Conservation (phyloP, 805 yeast genomes). For the Saccharomycopsis guyanensis region DNA sequence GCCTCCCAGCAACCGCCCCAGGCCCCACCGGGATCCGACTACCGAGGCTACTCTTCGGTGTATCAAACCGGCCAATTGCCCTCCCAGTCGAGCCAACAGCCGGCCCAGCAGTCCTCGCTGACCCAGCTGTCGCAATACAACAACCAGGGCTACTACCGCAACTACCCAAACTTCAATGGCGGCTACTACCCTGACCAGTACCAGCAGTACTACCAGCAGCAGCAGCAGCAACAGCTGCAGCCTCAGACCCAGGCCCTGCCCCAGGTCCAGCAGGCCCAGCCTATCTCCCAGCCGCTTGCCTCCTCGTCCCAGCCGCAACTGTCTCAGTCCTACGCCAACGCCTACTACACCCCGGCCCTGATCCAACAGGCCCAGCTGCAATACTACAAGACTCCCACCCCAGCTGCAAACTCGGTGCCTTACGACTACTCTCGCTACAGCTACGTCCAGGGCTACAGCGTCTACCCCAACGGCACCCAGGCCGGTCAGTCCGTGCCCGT, state of each 20-base stretch:
- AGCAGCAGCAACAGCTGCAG: conserved; percentile 19
- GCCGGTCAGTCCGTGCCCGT: conserved; percentile 12
- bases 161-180: neutral
- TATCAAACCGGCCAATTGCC: neutral
- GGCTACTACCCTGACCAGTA: conserved; percentile 12
- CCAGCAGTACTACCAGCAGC: conserved; percentile 21
- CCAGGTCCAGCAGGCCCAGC: conserved; percentile 19
- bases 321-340: conserved; percentile 10
- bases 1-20: neutral
- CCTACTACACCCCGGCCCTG: conserved; percentile 12
- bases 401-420: conserved; percentile 15
- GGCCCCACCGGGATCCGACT: neutral
- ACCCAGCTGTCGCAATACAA: neutral
- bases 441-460: conserved; percentile 18
- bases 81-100: conserved; percentile 10
- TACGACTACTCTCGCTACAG: conserved; percentile 19
- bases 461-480: conserved; percentile 8
- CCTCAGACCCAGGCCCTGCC: conserved; percentile 18
- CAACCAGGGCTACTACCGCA: conserved; percentile 1
- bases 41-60: neutral
- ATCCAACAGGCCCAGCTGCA: conserved; percentile 20
- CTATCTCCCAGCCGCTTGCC: conserved; percentile 8
- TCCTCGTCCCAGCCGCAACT: conserved; percentile 6
- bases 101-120: conserved; percentile 16
- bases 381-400: conserved; percentile 17